These are phyloP conservation scores for Tetrapisispora iriomotensis DNA, from an alignment of 805 yeast genomes.

Conservation along the genomic window DNA sequence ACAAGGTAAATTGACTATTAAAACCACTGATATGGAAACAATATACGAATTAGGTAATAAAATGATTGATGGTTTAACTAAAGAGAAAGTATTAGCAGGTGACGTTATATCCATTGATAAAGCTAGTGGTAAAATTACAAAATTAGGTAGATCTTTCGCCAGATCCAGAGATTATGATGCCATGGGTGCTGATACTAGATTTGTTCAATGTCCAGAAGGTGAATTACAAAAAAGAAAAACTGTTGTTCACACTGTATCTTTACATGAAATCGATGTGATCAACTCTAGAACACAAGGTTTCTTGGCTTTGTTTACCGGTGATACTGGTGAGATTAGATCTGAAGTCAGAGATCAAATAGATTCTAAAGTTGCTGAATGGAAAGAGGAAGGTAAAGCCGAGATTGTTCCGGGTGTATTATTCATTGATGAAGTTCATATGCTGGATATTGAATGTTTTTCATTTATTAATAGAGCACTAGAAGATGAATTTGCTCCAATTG, in stretches of 20 bases:
- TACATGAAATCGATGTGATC: conserved; percentile 95
- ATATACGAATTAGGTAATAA: conserved; percentile 90
- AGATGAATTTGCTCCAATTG: conserved; percentile 93
- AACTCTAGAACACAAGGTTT: conserved; percentile 97
- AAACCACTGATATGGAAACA: conserved; percentile 97
- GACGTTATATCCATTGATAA: conserved; percentile 94
- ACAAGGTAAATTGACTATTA: conserved; percentile 94
- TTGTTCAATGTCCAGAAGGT: conserved; percentile 97
- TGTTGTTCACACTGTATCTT: conserved; percentile 94
- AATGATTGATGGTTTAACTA: conserved; percentile 89
- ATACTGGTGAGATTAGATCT: conserved; percentile 94
- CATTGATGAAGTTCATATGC: conserved; percentile 97
- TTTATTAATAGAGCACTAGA: conserved; percentile 93
- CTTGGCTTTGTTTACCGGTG: conserved; percentile 87
- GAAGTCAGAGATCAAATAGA: conserved; percentile 96
- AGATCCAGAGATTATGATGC: conserved; percentile 97
- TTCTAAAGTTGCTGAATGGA: conserved; percentile 95
- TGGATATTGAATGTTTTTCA: conserved; percentile 93
- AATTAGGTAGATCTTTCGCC: conserved; percentile 91
- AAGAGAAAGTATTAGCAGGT: conserved; percentile 93
- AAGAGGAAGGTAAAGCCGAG: conserved; percentile 97
- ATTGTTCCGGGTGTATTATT: conserved; percentile 95
- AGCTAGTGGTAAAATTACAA: conserved; percentile 87
- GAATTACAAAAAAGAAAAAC: conserved; percentile 93
- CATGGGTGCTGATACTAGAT: conserved; percentile 96